Base-by-base conservation (phyloP, 768 basidiomycete species). In the Amylocystis lapponica region DNA sequence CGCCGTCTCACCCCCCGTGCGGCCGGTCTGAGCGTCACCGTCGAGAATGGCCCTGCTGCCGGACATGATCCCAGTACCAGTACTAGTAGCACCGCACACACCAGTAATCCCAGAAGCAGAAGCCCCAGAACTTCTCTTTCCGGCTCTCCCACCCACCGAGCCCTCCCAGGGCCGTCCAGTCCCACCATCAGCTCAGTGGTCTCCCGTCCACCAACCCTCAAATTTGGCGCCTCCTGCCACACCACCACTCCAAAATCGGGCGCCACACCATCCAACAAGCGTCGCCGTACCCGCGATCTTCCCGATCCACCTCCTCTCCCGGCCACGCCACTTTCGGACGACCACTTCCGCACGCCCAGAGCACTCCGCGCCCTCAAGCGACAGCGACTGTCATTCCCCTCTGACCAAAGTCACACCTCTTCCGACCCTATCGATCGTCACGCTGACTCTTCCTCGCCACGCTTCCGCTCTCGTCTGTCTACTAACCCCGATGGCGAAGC, bases 331-430 rank as follows among this genome's bases (percentile, higher is more conserved):
- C 19, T 21, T 21, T 22, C 14, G 19, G 17, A 39, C 17, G 4
- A 17, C 10, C 9, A 39, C 22, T 25, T 25, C 23, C 16, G 27
- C 12, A 41, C 27, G 23, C 43, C 22, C 43, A 26, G 35, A 10
- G 39, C 43, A 33, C 43, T 44, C 35, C 43, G 43, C 25, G 43
- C 43, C 21, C 43, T 44, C 27, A 44, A 44, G 43, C 43, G 43
- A 22, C 43, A 37, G 26, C 33, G 43, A 14, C 25, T 36, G n/a
- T 26, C n/a, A 27, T 36, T 16, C 17, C 21, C 5, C 14, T 27
- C 23, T 22, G 19, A 5, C 9, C 25, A 17, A 13, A 10, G 32
- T 33, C 10, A 23, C 30, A 17, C 3, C 22, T 8, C 30, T 16
- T 41, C 19, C 30, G 14, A 7, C 14, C 16, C 30, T 19, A 27